Percentiles rank a stretch among this genome's conserved stretches.
These are phyloP conservation scores for Wickerhamiella spandovensis DNA, from an alignment of 805 yeast genomes.

Conservation along the genomic window DNA sequence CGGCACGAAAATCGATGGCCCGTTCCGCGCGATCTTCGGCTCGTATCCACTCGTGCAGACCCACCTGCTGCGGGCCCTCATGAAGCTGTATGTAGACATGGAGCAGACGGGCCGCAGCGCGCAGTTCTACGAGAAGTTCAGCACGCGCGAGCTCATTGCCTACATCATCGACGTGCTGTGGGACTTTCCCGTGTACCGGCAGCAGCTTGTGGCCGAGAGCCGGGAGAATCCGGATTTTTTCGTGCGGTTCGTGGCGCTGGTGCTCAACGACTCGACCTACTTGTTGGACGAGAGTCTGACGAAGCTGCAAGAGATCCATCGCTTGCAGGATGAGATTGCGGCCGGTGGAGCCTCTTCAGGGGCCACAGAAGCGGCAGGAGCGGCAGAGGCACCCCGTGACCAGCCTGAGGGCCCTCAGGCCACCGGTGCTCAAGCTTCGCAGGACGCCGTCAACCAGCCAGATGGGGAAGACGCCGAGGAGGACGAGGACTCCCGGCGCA, in stretches of 20 bases:
- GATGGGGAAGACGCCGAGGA: neutral
- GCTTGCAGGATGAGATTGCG: slow-evolving; percentile 47
- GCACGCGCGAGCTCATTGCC: slow-evolving; percentile 76
- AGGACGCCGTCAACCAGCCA: neutral
- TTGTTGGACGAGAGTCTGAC: slow-evolving; percentile 81
- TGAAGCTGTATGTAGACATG: slow-evolving; percentile 85
- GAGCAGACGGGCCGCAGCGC: slow-evolving; percentile 93
- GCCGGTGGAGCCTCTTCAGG: neutral
- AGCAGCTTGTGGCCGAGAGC: slow-evolving; percentile 57
- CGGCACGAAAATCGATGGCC: slow-evolving; percentile 36
- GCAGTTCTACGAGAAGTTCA: slow-evolving; percentile 93
- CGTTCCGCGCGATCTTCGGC: slow-evolving; percentile 52
- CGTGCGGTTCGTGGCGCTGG: slow-evolving; percentile 82
- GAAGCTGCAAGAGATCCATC: slow-evolving; percentile 65
- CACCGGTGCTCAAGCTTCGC: neutral
- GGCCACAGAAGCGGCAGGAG: too few species aligned
- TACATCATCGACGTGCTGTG: slow-evolving; percentile 72
- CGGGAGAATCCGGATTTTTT: slow-evolving; percentile 65
- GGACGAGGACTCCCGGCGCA: slow-evolving; percentile 26
- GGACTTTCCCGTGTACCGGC: slow-evolving; percentile 54
- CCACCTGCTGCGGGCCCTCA: slow-evolving; percentile 64
- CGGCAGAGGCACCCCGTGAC: neutral
- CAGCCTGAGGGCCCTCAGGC: neutral
- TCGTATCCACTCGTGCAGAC: slow-evolving; percentile 47
- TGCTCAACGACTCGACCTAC: slow-evolving; percentile 89